phyloP scores from a whole-genome alignment of 75 land plant genomes.

The Pseudotsuga menziesii region DNA sequence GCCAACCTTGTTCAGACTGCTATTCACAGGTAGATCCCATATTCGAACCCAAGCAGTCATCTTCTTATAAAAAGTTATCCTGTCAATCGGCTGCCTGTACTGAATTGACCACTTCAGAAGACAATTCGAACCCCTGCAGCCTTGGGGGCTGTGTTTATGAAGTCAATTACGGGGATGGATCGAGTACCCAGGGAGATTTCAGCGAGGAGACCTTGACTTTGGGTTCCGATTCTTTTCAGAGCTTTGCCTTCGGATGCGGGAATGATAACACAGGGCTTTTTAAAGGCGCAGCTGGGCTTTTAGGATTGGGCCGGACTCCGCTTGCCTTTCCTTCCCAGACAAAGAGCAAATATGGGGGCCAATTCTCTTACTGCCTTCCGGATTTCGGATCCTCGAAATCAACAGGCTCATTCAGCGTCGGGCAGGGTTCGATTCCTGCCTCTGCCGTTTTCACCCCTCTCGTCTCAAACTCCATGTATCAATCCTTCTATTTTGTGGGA shows the following conservation, averaged over 20 bases:
- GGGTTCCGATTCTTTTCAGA: slow-evolving; percentile 19
- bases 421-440: slow-evolving; percentile 11
- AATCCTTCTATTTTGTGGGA: slow-evolving; percentile 26
- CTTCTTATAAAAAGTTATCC: slow-evolving; percentile 40
- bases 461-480: background rate
- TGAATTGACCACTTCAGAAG: background rate
- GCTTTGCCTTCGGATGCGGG: slow-evolving; percentile 72
- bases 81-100: slow-evolving; percentile 23
- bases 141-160: slow-evolving; percentile 24
- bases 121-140: slow-evolving; percentile 8
- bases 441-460: slow-evolving; percentile 42
- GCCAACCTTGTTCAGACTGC: slow-evolving; percentile 59
- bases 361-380: slow-evolving; percentile 77
- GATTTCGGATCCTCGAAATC: slow-evolving; percentile 13
- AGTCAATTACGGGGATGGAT: slow-evolving; percentile 58
- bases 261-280: slow-evolving; percentile 59
- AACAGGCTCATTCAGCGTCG: slow-evolving; percentile 37
- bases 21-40: slow-evolving; percentile 51
- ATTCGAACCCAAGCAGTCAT: slow-evolving; percentile 49
- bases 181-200: slow-evolving; percentile 54
- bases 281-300: slow-evolving; percentile 50
- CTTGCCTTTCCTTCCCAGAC: slow-evolving; percentile 60
- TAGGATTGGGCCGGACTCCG: slow-evolving; percentile 62
- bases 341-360: slow-evolving; percentile 17
- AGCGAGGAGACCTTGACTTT: slow-evolving; percentile 39